A percentile compares a stretch with the other conserved stretches of the same genome.
phyloP scores from a whole-genome alignment of 495 filamentous ascomycete genomes.

The Aspergillus heteromorphus region DNA sequence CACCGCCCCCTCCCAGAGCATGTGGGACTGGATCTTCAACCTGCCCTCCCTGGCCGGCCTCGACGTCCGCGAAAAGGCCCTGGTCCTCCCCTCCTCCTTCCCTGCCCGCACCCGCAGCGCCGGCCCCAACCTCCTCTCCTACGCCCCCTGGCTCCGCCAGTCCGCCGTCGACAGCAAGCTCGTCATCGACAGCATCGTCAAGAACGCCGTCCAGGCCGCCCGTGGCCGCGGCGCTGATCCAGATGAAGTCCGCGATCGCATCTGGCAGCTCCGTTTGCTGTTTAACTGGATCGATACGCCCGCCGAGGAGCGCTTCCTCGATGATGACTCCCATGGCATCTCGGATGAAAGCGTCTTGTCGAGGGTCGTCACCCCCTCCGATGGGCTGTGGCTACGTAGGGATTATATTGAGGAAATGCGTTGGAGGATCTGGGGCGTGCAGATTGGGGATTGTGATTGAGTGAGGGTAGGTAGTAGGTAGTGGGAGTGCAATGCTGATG shows the following conservation, averaged over 20 bases:
- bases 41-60: constrained; percentile 57
- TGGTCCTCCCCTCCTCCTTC: constrained; percentile 62
- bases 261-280: constrained; percentile 70
- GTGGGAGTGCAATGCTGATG: not conserved
- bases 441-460: constrained; percentile 59
- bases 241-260: constrained; percentile 50
- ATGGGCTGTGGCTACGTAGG: constrained; percentile 35
- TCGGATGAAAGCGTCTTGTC: constrained; percentile 28
- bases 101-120: constrained; percentile 21
- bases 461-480: no score
- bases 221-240: constrained; percentile 31
- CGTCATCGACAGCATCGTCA: constrained; percentile 58
- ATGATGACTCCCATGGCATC: constrained; percentile 23
- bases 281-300: constrained; percentile 72
- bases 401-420: constrained; percentile 41
- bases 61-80: constrained; percentile 68
- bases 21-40: constrained; percentile 75
- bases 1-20: constrained; percentile 27
- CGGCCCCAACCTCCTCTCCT: constrained; percentile 32
- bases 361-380: constrained; percentile 10
- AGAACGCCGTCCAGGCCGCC: constrained; percentile 46
- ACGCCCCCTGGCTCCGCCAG: constrained; percentile 39
- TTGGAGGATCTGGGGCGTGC: constrained; percentile 49
- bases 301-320: constrained; percentile 8
- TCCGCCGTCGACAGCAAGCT: constrained; percentile 78